These are phyloP conservation scores for Selenicereus undatus DNA, from an alignment of 148 eudicot species.

Conservation along the genomic window DNA sequence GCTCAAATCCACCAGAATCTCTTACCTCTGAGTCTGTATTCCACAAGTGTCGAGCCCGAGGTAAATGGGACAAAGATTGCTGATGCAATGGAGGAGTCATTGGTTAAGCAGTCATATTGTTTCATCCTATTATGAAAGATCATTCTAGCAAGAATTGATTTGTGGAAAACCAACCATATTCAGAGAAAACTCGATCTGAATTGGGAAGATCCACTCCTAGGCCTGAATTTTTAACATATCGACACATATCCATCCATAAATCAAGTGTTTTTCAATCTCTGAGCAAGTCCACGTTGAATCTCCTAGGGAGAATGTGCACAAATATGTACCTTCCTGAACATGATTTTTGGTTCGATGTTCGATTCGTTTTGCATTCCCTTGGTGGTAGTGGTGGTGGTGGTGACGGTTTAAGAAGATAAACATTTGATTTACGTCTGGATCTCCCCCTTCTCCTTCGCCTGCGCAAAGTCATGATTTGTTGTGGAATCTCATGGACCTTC, in stretches of 20 bases:
- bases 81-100: slow-evolving; percentile 53
- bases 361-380: slow-evolving; percentile 16
- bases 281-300: slow-evolving; percentile 40
- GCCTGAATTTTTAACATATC: slow-evolving; percentile 35
- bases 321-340: slow-evolving; percentile 33
- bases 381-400: slow-evolving; percentile 20
- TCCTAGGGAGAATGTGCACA: slow-evolving; percentile 41
- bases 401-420: slow-evolving; percentile 15
- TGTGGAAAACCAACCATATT: slow-evolving; percentile 36
- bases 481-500: background rate
- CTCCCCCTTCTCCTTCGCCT: slow-evolving; percentile 14
- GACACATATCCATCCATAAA: slow-evolving; percentile 49
- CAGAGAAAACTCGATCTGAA: slow-evolving; percentile 29
- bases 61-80: slow-evolving; percentile 68
- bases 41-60: slow-evolving; percentile 55
- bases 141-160: slow-evolving; percentile 40
- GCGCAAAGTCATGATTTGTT: background rate
- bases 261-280: slow-evolving; percentile 33
- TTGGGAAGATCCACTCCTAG: slow-evolving; percentile 31
- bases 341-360: slow-evolving; percentile 17
- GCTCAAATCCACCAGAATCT: slow-evolving; percentile 37
- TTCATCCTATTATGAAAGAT: slow-evolving; percentile 52
- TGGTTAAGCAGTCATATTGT: slow-evolving; percentile 57
- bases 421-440: slow-evolving; percentile 10
- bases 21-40: slow-evolving; percentile 42